phyloP scores from a whole-genome alignment of 441 rosid species.

The Capsella rubella region DNA sequence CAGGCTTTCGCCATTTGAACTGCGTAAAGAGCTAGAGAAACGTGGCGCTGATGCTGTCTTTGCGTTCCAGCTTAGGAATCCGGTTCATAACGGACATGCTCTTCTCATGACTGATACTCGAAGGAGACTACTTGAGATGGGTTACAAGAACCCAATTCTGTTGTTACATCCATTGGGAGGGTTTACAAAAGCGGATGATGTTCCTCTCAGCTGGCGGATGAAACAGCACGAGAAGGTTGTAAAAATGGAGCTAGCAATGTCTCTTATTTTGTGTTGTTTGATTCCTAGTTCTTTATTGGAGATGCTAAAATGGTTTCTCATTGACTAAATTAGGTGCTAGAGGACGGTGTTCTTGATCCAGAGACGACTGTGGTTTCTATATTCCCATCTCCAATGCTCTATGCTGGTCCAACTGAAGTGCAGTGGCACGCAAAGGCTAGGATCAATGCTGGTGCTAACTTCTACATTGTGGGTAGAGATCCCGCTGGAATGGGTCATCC shows the following conservation, averaged over 20 bases:
- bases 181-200: conserved; percentile 90
- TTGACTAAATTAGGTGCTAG: conserved; percentile 63
- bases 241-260: neutral
- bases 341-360: conserved; percentile 94
- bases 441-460: conserved; percentile 92
- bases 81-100: conserved; percentile 95
- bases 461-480: conserved; percentile 92
- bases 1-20: conserved; percentile 72
- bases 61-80: conserved; percentile 93
- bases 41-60: conserved; percentile 92
- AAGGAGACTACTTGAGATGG: conserved; percentile 81
- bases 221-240: conserved; percentile 87
- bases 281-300: neutral
- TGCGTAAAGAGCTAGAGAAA: conserved; percentile 67
- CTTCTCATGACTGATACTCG: conserved; percentile 88
- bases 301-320: neutral
- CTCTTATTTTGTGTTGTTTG: neutral
- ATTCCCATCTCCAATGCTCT: conserved; percentile 96
- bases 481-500: conserved; percentile 98
- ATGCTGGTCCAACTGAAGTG: conserved; percentile 97
- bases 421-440: conserved; percentile 98
- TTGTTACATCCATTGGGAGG: conserved; percentile 92
- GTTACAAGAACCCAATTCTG: conserved; percentile 83
- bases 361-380: conserved; percentile 92
- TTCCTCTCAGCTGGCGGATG: conserved; percentile 90